Base-by-base conservation (phyloP, 1,139 yeast genomes). In the Hanseniaspora uvarum region DNA sequence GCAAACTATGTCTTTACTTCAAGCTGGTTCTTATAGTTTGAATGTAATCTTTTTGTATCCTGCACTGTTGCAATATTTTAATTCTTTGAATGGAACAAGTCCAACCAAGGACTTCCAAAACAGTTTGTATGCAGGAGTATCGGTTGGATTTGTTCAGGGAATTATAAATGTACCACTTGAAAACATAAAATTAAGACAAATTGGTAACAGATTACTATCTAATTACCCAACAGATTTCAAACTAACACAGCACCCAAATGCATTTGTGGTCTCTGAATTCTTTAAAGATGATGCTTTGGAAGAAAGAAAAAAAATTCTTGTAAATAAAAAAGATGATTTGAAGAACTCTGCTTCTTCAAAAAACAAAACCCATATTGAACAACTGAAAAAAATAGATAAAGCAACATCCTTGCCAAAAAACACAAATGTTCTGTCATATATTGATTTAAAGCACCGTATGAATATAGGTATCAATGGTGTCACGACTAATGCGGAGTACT, bases 91-190 rank as follows among this genome's bases (percentile, higher is more conserved):
- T 23, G 39, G 21, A 4, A n/a, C 23, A 3, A 26, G 28, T 19
- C 18, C 30, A 5, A 16, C n/a, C 11, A 37, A 21, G n/a, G 39
- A 30, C 18, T 36, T 16, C 18, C 11, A 23, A 7, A 33, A 40
- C 16, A 40, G 83, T 50, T 83, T 83, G 11, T 80, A 85, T 57
- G 96, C 96, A 4, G 96, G 95, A 4, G 77, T 83, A 51, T 77
- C 87, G 72, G 84, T 95, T 14, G 97, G 94, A 5, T 74, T 81
- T 56, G 70, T 81, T 53, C 97, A 92, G 67, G 81, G 94, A 5
- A 61, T 87, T 41, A 77, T 88, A 73, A 78, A 89, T 28, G 85
- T 89, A 21, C 98, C 98, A 0, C 89, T 92, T 68, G 98, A 92
- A 63, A 86, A 81, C 64, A 76, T 88, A 59, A 88, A 89, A 65